Evolutionary conservation across 106 monocot species (phyloP), one percentile per base, ranked within the genome.

Genomic region (Amphibolis antarctica): DNA sequence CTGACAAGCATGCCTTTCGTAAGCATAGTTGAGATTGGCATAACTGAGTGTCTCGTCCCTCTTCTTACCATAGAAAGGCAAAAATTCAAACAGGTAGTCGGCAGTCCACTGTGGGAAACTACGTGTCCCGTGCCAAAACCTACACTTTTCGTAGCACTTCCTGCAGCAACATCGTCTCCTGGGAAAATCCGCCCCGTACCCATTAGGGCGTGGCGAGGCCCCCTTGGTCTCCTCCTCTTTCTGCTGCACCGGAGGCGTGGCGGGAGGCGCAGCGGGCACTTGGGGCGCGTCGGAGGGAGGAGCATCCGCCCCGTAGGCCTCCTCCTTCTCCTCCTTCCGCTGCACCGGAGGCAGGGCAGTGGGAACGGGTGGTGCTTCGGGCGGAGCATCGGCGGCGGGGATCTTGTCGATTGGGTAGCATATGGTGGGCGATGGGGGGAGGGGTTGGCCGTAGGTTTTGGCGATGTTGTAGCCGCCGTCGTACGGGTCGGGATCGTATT

Each of bases 401-500:
- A 4, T 19, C 25, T 3, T 19, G 36, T 63, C 64, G 56, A 81
- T 30, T 48, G 86, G 83, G 66, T 94, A 89, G 79, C 93, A 94
- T 71, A 55, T 94, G 69, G 69, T 15, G 20, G 81, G 21, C 59
- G 83, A 78, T 0, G 86, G 84, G 5, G 82, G 78, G 48, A 86
- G 86, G n/a, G 94, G 82, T 0, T 60, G 1, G 69, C 96, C 96
- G 72, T 90, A 96, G 26, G 89, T 87, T 70, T 71, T 64, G 46
- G 55, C 62, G 49, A 96, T 86, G 76, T 96, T 78, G 74, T 96
- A 96, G 28, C 96, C 96, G 48, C 96, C 96, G 15, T 28, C 53
- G 78, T 86, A 96, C 1, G 89, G 90, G 52, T 86, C 71, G 26
- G 82, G 90, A 52, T 90, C 84, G 90, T 87, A 87, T 26, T 80